These are phyloP conservation scores for Rosellinia necatrix DNA, from an alignment of 2,329 filamentous ascomycete genomes.

Conservation along the genomic window DNA sequence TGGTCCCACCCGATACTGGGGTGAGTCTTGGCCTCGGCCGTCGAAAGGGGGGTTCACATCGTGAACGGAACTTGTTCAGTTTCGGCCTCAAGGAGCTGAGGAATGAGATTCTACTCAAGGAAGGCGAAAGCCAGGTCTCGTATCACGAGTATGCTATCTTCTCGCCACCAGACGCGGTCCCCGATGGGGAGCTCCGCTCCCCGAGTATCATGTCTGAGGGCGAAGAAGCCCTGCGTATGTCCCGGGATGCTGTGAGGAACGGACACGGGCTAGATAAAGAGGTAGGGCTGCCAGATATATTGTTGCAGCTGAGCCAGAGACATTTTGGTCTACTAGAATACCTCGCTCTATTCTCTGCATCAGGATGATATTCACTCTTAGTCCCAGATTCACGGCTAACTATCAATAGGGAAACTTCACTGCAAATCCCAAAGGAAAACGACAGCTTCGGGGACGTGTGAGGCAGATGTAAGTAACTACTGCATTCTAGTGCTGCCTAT, in stretches of 20 bases:
- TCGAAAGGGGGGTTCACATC: conserved; percentile 22
- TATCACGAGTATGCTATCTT: conserved; percentile 42
- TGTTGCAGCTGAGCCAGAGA: too few species aligned
- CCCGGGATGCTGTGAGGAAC: conserved; percentile 33
- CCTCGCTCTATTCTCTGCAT: too few species aligned
- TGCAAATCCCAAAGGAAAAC: conserved; percentile 33
- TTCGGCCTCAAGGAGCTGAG: conserved; percentile 39
- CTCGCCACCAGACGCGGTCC: conserved; percentile 27
- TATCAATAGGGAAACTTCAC: conserved; percentile 36
- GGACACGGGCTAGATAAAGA: conserved; percentile 37
- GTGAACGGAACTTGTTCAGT: conserved; percentile 38
- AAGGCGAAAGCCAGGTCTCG: conserved; percentile 35
- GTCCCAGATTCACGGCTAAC: too few species aligned
- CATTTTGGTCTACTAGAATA: too few species aligned
- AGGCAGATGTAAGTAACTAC: conserved; percentile 35
- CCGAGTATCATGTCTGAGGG: conserved; percentile 39
- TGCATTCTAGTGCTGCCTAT: not conserved
- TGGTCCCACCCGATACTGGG: conserved; percentile 26
- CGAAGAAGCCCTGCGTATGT: conserved; percentile 37
- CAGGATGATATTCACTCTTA: too few species aligned
- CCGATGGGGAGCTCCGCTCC: conserved; percentile 31
- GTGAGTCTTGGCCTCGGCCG: not conserved
- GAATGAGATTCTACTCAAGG: conserved; percentile 32
- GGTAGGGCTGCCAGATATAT: too few species aligned
- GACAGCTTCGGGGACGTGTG: conserved; percentile 33